Base-by-base conservation (phyloP, 75 land plant species). In the Cupressus sempervirens region DNA sequence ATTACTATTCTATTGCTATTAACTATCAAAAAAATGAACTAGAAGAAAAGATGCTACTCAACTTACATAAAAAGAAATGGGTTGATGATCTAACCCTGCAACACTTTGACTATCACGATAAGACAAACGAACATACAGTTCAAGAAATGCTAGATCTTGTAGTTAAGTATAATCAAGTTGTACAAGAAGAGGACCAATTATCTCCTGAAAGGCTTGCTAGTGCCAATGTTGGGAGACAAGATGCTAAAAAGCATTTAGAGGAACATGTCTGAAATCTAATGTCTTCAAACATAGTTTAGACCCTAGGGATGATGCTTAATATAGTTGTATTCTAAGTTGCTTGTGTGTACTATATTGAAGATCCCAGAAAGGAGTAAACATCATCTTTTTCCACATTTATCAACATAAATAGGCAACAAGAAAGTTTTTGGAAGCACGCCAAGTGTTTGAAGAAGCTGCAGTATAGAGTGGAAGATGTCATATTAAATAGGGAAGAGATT, bases 41-140 rank as follows among this genome's bases (percentile, higher is more conserved):
- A 29, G 99, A 97, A 85, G 99, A 97, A 86, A 97, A 97, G 84
- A 97, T 97, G 99, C 84, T 97, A 20, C 89, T 97, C 30, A 97
- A 97, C 85, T 89, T 97, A 38, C 98, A 97, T 86, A 97, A 97
- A 87, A 97, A 97, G 93, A 96, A 96, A 84, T 97, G 99, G 99
- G 93, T 98, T 76, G 99, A 97, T 92, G 99, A 96, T 12, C 70
- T 97, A 76, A 93, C 92, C 23, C 93, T 97, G 48, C 89, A 86
- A 50, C 93, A 91, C 0, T 97, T 94, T 93, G 99, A 97, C 82
- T 74, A 85, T 16, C 99, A 97, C 85, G 92, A 95, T 12, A 96
- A 96, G 87, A 97, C 96, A 34, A 97, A 97, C 88, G 99, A 97
- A 85, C 91, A 90, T 83, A 96, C 96, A 80, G 96, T 97, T 23